These are phyloP conservation scores for Eucalyptus marginata DNA, from an alignment of 345 rosid species.

Conservation along the genomic window DNA sequence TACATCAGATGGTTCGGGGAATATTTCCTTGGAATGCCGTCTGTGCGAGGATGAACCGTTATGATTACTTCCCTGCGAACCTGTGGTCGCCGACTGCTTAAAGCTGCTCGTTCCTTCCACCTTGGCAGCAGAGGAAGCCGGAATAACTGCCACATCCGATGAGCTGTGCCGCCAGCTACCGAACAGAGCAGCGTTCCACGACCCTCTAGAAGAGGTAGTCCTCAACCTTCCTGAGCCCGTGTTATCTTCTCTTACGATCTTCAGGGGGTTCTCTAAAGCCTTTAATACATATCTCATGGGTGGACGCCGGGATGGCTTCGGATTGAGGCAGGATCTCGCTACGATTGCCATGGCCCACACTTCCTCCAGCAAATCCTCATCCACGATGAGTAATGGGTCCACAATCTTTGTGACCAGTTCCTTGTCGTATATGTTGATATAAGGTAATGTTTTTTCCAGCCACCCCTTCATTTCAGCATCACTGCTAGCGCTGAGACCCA, in stretches of 20 bases:
- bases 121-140: conserved; percentile 16
- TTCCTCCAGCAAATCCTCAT: conserved; percentile 92
- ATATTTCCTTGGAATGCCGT: conserved; percentile 75
- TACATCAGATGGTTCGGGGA: conserved; percentile 55
- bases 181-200: conserved; percentile 88
- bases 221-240: conserved; percentile 70
- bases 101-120: conserved; percentile 43
- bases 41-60: conserved; percentile 72
- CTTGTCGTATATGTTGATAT: conserved; percentile 81
- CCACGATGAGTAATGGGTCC: conserved; percentile 81
- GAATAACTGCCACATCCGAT: conserved; percentile 50
- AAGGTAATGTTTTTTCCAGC: conserved; percentile 62
- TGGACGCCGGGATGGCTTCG: conserved; percentile 86
- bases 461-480: conserved; percentile 53
- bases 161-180: conserved; percentile 96
- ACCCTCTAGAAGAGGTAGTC: conserved; percentile 78
- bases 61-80: conserved; percentile 74
- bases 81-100: conserved; percentile 59
- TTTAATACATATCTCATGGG: conserved; percentile 86
- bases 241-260: conserved; percentile 80
- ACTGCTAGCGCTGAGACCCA: conserved; percentile 64
- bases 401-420: conserved; percentile 83
- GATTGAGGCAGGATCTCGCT: conserved; percentile 91
- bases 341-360: conserved; percentile 99
- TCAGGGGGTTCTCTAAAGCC: conserved; percentile 88